A percentile compares a stretch with the other conserved stretches of the same genome.
Evolutionary conservation across 352 stramenopile species (phyloP).

Genomic region (Globisporangium viniferum): DNA sequence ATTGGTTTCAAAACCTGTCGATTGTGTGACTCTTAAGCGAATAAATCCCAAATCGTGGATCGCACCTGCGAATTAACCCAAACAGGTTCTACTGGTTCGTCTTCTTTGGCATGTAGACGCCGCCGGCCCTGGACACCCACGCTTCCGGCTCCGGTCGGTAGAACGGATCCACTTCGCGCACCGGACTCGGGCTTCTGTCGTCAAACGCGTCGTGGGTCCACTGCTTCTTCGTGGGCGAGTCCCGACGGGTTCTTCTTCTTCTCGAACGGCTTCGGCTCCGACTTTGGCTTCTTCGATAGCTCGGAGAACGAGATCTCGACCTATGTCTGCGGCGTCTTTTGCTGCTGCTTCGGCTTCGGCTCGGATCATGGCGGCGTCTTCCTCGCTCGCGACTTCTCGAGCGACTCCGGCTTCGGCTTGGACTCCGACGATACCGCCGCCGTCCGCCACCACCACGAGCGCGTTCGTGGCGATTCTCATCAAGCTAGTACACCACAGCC

Average conservation of each 20-base stretch:
- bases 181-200: slow-evolving; percentile 69
- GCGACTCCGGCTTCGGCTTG: slow-evolving; percentile 16
- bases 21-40: neutral
- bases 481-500: slow-evolving; percentile 29
- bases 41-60: neutral
- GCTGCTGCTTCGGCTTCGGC: slow-evolving; percentile 13
- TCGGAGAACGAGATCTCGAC: slow-evolving; percentile 9
- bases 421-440: slow-evolving; percentile 7
- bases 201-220: slow-evolving; percentile 79
- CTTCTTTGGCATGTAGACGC: slow-evolving; percentile 71
- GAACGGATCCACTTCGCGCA: slow-evolving; percentile 49
- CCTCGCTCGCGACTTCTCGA: slow-evolving; percentile 19
- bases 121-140: slow-evolving; percentile 76
- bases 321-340: neutral
- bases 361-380: slow-evolving; percentile 21
- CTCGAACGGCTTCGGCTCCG: slow-evolving; percentile 21
- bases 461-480: slow-evolving; percentile 30
- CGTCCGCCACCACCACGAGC: neutral
- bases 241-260: slow-evolving; percentile 18
- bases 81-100: neutral
- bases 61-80: neutral
- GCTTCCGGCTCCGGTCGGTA: slow-evolving; percentile 66
- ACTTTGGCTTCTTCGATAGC: slow-evolving; percentile 14
- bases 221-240: slow-evolving; percentile 30
- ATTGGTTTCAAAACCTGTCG: neutral